Conservation (phyloP, 106 monocot species). For the Dendrobium nobile region DNA sequence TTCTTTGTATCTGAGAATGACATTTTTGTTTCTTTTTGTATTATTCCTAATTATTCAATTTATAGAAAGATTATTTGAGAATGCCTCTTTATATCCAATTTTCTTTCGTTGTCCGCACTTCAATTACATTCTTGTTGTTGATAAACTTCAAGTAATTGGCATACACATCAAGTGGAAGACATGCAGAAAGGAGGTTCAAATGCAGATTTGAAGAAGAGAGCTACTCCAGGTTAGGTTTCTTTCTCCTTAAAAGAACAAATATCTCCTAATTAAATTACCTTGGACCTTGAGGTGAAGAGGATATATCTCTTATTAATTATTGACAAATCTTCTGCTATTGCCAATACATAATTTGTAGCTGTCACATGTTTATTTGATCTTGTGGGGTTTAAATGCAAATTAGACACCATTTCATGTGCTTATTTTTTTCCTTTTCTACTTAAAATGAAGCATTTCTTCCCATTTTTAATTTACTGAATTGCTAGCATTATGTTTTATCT, state of each 20-base stretch:
- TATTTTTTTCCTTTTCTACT: neutral
- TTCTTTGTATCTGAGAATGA: neutral
- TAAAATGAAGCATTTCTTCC: neutral
- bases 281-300: neutral
- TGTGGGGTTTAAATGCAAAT: neutral
- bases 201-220: slow-evolving; percentile 3
- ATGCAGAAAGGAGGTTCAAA: slow-evolving; percentile 9
- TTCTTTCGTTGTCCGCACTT: neutral
- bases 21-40: neutral
- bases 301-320: neutral
- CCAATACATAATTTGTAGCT: neutral
- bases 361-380: neutral
- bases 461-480: neutral
- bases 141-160: neutral
- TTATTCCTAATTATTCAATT: neutral
- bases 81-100: neutral
- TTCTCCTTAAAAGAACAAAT: neutral
- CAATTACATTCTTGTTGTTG: slow-evolving; percentile 1
- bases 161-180: slow-evolving; percentile 3
- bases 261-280: neutral
- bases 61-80: neutral
- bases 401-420: neutral
- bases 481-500: neutral
- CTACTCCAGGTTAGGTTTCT: neutral
- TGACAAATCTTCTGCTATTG: neutral